Evolutionary conservation across 495 filamentous ascomycete genomes (phyloP), one percentile per base, ranked within the genome.

Genomic region (Mytilinidion resinicola): DNA sequence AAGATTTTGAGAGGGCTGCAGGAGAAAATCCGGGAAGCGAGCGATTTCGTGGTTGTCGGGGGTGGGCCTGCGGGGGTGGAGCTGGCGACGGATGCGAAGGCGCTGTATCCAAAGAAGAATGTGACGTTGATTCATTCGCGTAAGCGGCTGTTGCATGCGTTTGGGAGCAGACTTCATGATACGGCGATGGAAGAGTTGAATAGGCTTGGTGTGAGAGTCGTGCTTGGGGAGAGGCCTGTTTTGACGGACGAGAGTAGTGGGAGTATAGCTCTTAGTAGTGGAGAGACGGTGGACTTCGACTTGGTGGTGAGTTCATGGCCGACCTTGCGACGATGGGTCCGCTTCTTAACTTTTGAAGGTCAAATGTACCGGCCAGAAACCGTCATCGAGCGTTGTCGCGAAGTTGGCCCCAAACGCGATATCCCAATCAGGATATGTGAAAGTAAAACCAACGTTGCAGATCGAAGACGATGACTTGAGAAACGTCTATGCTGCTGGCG

Each of bases 1-100:
- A 19, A 37, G 30, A 53, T 63, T 14, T 48, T 68, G 6, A 14
- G 38, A 33, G 56, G 36, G 21, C 55, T 57, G 37, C 60, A 60
- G 47, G 54, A 62, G 1, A 48, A 69, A 34, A 74, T 79, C 19
- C 51, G 61, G n/a, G 51, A 63, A 8, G 65, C 78, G 1, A 63
- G 73, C 21, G 76, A 74, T 0, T 75, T 85, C 51, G 70, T 80
- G 5, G 74, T 86, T 17, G 76, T 84, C 1, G 83, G 83, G 3
- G 83, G 80, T 1, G 83, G 83, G 1, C 80, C 83, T 4, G 81
- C 83, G 0, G 83, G 83, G 1, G 76, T 85, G 0, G 78, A 86
- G 68, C 69, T 84, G 65, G 81, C 82, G 0, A 75, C 77, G 4
- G 83, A 86, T 62, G 70, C 83, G 43, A 85, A 84, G 69, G 76